phyloP scores from a whole-genome alignment of 2,329 filamentous ascomycete genomes.

The Domatiomyces globalis region DNA sequence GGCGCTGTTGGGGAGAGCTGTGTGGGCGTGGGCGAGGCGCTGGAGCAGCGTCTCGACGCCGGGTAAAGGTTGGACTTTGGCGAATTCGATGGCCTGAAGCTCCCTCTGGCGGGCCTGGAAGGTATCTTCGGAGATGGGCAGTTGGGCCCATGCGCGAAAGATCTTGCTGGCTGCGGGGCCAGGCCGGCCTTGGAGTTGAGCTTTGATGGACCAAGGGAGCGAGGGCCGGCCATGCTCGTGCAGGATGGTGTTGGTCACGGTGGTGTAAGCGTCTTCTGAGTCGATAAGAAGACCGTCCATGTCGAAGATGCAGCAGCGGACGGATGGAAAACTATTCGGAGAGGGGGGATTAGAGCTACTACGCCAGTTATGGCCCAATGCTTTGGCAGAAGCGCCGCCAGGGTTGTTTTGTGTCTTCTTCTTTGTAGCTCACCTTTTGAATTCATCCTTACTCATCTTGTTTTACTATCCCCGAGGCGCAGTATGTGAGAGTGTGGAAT shows the following conservation, averaged over 20 bases:
- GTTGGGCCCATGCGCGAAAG: constrained; percentile 68
- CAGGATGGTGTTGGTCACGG: constrained; percentile 70
- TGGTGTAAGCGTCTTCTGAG: constrained; percentile 79
- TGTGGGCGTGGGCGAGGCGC: constrained; percentile 31
- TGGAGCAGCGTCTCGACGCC: constrained; percentile 58
- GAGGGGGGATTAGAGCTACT: neutral
- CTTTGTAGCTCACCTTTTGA: neutral
- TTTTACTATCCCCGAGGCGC: neutral
- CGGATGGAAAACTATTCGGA: constrained; percentile 50
- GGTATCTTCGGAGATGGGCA: constrained; percentile 60
- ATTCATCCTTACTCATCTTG: neutral
- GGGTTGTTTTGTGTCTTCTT: neutral
- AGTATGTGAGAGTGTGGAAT: neutral
- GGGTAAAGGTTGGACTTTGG: constrained; percentile 58
- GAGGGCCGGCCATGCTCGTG: constrained; percentile 55
- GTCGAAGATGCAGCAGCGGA: constrained; percentile 91
- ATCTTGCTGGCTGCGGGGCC: constrained; percentile 45
- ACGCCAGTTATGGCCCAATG: neutral
- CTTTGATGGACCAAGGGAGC: constrained; percentile 91
- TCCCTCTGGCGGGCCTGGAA: constrained; percentile 46
- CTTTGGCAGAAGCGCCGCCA: neutral
- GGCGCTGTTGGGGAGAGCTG: constrained; percentile 22
- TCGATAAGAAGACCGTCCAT: constrained; percentile 96
- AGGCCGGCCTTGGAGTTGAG: constrained; percentile 61
- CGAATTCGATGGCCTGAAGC: constrained; percentile 61